phyloP scores from a whole-genome alignment of 495 filamentous ascomycete species.

The Paragyromitra xinjiangensis region DNA sequence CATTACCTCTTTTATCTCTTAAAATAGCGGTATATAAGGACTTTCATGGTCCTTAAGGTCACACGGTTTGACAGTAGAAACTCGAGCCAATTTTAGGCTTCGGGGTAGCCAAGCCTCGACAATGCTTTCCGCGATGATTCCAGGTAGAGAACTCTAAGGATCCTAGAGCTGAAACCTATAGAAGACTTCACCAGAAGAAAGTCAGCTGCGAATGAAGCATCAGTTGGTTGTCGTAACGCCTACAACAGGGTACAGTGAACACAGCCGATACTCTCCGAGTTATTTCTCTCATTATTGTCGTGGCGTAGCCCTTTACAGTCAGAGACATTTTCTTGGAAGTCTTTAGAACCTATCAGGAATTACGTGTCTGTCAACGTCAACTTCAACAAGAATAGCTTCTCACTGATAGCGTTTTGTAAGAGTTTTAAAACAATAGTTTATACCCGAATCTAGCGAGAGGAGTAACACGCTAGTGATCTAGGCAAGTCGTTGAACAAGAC shows the following conservation, averaged over 20 bases:
- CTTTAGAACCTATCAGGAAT: neutral
- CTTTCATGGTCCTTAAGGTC: neutral
- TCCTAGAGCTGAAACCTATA: neutral
- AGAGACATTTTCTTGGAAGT: neutral
- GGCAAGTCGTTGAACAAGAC: neutral
- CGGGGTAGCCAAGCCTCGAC: neutral
- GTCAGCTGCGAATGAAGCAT: neutral
- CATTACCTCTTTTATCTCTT: neutral
- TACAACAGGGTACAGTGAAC: neutral
- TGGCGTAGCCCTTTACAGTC: no score
- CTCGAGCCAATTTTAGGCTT: neutral
- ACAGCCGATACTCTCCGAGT: neutral
- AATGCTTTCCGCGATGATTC: neutral
- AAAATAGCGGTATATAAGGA: neutral
- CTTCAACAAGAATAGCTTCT: neutral
- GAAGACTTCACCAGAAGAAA: neutral
- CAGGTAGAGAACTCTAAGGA: neutral
- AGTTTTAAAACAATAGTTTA: neutral
- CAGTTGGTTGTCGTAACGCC: neutral
- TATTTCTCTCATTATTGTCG: neutral
- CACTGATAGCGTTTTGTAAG: neutral
- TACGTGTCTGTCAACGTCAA: neutral
- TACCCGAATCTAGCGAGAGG: neutral
- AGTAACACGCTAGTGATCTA: neutral
- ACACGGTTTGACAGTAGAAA: neutral